Evolutionary conservation across 306 rosid species (phyloP), one percentile per base, ranked within the genome.

Genomic region (Cucurbita argyrosperma): DNA sequence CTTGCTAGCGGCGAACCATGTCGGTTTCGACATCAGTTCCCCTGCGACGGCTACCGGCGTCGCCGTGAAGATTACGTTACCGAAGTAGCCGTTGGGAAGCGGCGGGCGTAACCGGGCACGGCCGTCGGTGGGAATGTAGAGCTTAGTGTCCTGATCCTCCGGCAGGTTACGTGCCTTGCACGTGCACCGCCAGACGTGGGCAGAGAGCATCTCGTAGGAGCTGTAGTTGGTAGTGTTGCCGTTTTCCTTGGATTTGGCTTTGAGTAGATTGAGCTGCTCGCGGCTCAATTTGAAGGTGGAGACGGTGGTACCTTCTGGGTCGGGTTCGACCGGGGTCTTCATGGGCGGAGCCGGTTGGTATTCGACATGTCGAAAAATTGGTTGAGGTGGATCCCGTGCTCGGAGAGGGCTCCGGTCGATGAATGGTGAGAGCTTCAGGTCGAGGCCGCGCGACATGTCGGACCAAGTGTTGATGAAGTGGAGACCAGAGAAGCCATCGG

Each of bases 381-480:
- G 96, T 47, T 79, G 83, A 16, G 97, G 96, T 1, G 97, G 96
- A 60, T 94, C 92, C 0, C 88, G 79, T 0, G 96, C 84, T 3
- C 87, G 84, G 21, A 94, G 94, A 5, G 86, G 80, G 16, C 90
- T 90, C 66, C 98, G 77, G 68, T 89, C 88, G 13, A 94, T 82
- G 80, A 87, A 89, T 0, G 98, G 98, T 35, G 89, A 89, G 37
- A 85, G 42, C 10, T 84, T 83, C 8, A 89, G 81, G 37, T 94
- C 97, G n/a, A 89, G 75, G 56, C 98, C 96, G 2, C 96, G 92
- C 19, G 96, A 90, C 79, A 94, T 84, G 73, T 94, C 98, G 7
- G 97, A 85, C 98, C 98, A 94, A 21, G 98, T 60, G 37, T 90
- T 94, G 43, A 90, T 80, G 42, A 89, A 94, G 76, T 90, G 98